These are phyloP conservation scores for Lactarius evosmus DNA, from an alignment of 768 basidiomycete genomes.

Conservation along the genomic window DNA sequence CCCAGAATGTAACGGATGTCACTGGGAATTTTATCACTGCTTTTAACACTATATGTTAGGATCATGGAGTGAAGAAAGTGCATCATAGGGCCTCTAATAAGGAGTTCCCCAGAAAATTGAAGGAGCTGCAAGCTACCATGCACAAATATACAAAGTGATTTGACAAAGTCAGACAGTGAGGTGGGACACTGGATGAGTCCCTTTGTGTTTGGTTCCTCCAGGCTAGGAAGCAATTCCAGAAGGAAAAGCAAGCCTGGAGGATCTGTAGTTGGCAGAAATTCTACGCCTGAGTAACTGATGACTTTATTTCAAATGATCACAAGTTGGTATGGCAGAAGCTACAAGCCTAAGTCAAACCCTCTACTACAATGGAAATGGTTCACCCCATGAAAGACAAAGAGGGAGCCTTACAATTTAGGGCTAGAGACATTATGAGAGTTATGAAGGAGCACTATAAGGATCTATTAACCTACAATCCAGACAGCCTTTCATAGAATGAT, in stretches of 20 bases:
- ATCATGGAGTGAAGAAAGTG: too few relatives aligned
- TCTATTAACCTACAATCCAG: conserved; percentile 5
- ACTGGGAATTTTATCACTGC: too few relatives aligned
- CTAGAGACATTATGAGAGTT: background rate
- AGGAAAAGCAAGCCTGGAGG: too few relatives aligned
- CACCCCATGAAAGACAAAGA: background rate
- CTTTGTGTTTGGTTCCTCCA: too few relatives aligned
- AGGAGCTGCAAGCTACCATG: background rate
- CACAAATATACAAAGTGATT: too few relatives aligned
- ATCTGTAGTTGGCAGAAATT: too few relatives aligned
- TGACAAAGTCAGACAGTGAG: too few relatives aligned
- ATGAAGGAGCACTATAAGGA: conserved; percentile 3
- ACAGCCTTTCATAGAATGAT: background rate
- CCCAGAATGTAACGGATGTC: too few relatives aligned
- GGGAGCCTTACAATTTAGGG: background rate
- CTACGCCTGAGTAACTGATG: background rate
- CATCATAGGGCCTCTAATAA: background rate
- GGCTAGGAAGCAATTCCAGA: too few relatives aligned
- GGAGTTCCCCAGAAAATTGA: background rate
- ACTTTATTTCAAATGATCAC: background rate
- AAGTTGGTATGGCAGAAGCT: background rate
- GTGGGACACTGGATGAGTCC: too few relatives aligned
- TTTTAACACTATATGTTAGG: too few relatives aligned
- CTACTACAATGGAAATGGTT: background rate
- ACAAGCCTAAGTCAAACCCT: background rate